These are phyloP conservation scores for Lasiosphaeriaceae sp. DNA, from an alignment of 495 filamentous ascomycete species.

Conservation along the genomic window DNA sequence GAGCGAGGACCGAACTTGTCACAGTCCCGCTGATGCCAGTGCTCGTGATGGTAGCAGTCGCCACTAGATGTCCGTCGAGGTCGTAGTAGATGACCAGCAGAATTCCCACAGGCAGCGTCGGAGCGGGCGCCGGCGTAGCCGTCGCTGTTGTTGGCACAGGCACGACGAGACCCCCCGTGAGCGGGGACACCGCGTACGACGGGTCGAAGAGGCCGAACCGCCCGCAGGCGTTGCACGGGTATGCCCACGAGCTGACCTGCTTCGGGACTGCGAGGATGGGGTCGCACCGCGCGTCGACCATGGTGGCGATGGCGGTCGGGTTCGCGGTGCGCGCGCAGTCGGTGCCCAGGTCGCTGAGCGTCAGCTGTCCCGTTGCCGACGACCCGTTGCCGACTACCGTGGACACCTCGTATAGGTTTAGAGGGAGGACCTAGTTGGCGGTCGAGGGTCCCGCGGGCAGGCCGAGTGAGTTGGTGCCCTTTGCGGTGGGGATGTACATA, in stretches of 20 bases:
- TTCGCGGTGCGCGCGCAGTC: constrained; percentile 23
- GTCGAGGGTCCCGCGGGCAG: constrained; percentile 17
- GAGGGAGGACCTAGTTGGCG: constrained; percentile 21
- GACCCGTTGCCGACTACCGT: constrained; percentile 16
- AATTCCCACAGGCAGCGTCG: background rate
- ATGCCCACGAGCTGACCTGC: constrained; percentile 24
- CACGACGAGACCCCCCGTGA: constrained; percentile 18
- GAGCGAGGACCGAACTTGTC: background rate
- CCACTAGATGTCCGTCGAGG: background rate
- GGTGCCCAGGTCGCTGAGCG: constrained; percentile 28
- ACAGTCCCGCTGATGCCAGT: background rate
- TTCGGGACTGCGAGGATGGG: constrained; percentile 26
- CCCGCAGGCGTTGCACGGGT: constrained; percentile 30
- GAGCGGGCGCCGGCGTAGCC: background rate
- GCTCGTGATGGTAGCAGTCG: background rate
- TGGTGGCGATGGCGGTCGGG: constrained; percentile 24
- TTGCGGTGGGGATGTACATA: constrained; percentile 28
- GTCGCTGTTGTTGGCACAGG: background rate
- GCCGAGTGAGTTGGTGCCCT: constrained; percentile 24
- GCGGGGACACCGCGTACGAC: constrained; percentile 27
- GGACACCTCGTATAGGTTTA: constrained; percentile 27
- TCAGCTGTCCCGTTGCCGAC: constrained; percentile 24
- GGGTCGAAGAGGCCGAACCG: constrained; percentile 31
- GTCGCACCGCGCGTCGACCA: constrained; percentile 23
- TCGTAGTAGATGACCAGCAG: background rate